Evolutionary conservation across 2,329 filamentous ascomycete species (phyloP).

Genomic region (Exutisphaerella laricina): DNA sequence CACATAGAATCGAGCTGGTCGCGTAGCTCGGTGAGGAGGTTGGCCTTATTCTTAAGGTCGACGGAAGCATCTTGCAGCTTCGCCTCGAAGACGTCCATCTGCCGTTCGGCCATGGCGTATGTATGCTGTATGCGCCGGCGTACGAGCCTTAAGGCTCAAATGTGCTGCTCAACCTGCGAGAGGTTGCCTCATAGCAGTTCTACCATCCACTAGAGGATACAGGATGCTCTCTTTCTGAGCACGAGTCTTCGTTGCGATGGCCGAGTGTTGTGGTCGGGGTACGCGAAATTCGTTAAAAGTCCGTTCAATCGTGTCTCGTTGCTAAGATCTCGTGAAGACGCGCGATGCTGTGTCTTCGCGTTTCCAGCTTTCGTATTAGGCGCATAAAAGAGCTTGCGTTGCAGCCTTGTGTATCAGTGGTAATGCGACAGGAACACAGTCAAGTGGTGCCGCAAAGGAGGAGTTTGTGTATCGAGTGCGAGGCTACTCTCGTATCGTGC

Average conservation of each 20-base stretch:
- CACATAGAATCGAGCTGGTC: constrained; percentile 90
- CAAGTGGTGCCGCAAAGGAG: too few relatives aligned
- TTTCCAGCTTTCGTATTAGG: too few relatives aligned
- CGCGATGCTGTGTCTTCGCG: too few relatives aligned
- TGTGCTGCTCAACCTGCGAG: background rate
- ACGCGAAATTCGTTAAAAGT: background rate
- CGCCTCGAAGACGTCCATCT: constrained; percentile 42
- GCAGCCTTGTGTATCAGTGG: too few relatives aligned
- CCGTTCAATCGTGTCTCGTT: background rate
- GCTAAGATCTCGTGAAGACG: too few relatives aligned
- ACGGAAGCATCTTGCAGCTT: constrained; percentile 42
- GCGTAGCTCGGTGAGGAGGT: constrained; percentile 77
- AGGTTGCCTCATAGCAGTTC: constrained; percentile 4
- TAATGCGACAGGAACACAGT: too few relatives aligned
- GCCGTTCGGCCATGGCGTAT: constrained; percentile 34
- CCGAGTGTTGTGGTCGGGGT: background rate
- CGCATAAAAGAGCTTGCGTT: too few relatives aligned
- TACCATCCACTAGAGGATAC: constrained; percentile 1
- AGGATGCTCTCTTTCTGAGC: too few relatives aligned
- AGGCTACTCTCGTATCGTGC: too few relatives aligned
- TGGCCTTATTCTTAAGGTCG: constrained; percentile 74
- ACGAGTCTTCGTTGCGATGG: too few relatives aligned
- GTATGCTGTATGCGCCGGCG: background rate
- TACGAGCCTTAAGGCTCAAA: constrained; percentile 3
- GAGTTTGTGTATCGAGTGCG: too few relatives aligned